Percentiles rank a stretch among this genome's conserved stretches.
phyloP scores from a whole-genome alignment of 176 grass and related monocot species.

The Phoenix dactylifera region DNA sequence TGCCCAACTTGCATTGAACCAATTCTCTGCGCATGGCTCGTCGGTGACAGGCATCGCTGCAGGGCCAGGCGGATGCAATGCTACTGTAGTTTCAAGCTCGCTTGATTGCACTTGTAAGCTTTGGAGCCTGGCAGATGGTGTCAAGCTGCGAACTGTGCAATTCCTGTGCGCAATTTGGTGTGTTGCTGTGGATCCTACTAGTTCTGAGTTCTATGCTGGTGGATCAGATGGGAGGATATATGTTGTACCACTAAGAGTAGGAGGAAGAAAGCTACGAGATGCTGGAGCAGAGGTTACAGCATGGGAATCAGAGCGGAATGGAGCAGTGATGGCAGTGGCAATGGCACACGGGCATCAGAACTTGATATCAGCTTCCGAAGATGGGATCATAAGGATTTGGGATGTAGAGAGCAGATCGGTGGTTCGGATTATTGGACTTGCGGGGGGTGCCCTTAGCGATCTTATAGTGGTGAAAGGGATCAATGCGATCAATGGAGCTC shows the following conservation, averaged over 20 bases:
- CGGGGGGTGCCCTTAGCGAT: too few species aligned
- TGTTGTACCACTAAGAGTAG: background rate
- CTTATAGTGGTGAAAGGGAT: too few species aligned
- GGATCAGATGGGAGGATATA: slow-evolving; percentile 20
- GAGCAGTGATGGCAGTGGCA: background rate
- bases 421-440: too few species aligned
- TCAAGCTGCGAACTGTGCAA: slow-evolving; percentile 4
- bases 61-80: slow-evolving; percentile 15
- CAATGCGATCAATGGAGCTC: too few species aligned
- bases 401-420: background rate
- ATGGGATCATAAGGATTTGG: slow-evolving; percentile 23
- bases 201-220: slow-evolving; percentile 7
- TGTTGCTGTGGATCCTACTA: background rate
- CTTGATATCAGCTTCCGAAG: slow-evolving; percentile 20
- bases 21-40: slow-evolving; percentile 3
- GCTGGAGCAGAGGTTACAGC: too few species aligned
- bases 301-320: background rate
- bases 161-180: slow-evolving; percentile 15
- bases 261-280: background rate
- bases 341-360: slow-evolving; percentile 6
- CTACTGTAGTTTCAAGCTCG: slow-evolving; percentile 12
- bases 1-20: slow-evolving; percentile 2
- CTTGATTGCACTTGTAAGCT: slow-evolving; percentile 34
- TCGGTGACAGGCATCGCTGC: slow-evolving; percentile 10
- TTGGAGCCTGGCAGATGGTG: slow-evolving; percentile 14